Conservation (phyloP, 192 early-diverging fungal genomes). For the Backusella circina region DNA sequence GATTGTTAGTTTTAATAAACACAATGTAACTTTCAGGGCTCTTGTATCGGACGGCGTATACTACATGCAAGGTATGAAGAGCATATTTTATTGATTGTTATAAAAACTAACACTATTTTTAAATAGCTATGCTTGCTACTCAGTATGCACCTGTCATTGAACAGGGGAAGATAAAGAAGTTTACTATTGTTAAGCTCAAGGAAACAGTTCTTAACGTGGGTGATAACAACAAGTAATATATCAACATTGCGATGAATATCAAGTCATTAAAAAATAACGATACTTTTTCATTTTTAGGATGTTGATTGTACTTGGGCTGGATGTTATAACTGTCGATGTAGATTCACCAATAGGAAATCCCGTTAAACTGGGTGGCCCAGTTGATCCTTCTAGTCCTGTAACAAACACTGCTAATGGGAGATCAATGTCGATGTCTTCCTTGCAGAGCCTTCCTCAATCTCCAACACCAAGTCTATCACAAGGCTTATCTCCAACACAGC, state of each 20-base stretch:
- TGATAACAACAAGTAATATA: constrained; percentile 41
- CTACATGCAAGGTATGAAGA: constrained; percentile 59
- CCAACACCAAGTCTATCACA: not conserved
- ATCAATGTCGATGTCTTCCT: not conserved
- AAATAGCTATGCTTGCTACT: constrained; percentile 60
- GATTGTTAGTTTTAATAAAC: not conserved
- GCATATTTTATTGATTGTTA: not conserved
- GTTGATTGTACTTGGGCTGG: constrained; percentile 42
- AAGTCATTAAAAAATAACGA: not conserved
- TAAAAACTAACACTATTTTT: not conserved
- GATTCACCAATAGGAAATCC: not conserved
- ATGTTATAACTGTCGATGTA: constrained; percentile 24
- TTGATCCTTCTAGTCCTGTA: not conserved
- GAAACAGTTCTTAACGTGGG: constrained; percentile 47
- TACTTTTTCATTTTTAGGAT: constrained; percentile 21
- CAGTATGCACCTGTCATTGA: constrained; percentile 47
- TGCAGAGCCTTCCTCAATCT: not conserved
- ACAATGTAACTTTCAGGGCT: constrained; percentile 32
- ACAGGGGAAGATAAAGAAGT: constrained; percentile 40
- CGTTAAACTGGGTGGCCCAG: not conserved
- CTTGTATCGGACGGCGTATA: constrained; percentile 63
- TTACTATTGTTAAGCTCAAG: constrained; percentile 46
- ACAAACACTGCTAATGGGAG: not conserved
- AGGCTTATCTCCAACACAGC: not conserved
- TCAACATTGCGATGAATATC: not conserved